These are phyloP conservation scores for Hemisphaericaspora nanyangensis DNA, from an alignment of 805 yeast species.

Conservation along the genomic window DNA sequence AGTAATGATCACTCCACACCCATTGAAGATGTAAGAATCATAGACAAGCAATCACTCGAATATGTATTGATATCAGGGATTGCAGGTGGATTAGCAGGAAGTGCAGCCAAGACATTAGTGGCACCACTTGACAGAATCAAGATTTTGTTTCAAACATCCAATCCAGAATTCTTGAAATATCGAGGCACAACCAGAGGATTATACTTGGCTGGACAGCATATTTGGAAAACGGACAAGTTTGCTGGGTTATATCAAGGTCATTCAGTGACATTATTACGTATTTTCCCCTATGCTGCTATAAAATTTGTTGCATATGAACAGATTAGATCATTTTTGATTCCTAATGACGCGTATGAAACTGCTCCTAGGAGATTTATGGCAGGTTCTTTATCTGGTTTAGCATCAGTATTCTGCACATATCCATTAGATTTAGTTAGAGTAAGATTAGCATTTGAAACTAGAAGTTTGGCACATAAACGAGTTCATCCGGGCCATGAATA, in stretches of 20 bases:
- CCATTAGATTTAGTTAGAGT: conserved; percentile 91
- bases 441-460: conserved; percentile 84
- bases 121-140: conserved; percentile 96
- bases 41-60: conserved; percentile 69
- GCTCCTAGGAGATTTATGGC: conserved; percentile 76
- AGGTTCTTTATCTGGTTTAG: conserved; percentile 87
- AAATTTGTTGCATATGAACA: conserved; percentile 97
- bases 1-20: conserved; percentile 28
- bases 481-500: conserved; percentile 19
- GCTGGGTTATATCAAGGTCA: conserved; percentile 92
- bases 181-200: conserved; percentile 80
- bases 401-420: conserved; percentile 83
- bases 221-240: conserved; percentile 66
- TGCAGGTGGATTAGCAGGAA: conserved; percentile 95
- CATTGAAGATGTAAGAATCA: conserved; percentile 23
- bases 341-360: conserved; percentile 70
- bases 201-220: conserved; percentile 63
- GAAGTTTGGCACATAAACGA: conserved; percentile 23
- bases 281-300: conserved; percentile 96
- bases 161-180: conserved; percentile 79
- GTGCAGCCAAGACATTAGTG: conserved; percentile 90
- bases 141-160: conserved; percentile 90
- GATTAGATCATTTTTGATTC: conserved; percentile 74
- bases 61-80: conserved; percentile 81
- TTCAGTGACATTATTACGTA: conserved; percentile 84